phyloP scores from a whole-genome alignment of 495 filamentous ascomycete genomes.

The Penicillium mononematosum region DNA sequence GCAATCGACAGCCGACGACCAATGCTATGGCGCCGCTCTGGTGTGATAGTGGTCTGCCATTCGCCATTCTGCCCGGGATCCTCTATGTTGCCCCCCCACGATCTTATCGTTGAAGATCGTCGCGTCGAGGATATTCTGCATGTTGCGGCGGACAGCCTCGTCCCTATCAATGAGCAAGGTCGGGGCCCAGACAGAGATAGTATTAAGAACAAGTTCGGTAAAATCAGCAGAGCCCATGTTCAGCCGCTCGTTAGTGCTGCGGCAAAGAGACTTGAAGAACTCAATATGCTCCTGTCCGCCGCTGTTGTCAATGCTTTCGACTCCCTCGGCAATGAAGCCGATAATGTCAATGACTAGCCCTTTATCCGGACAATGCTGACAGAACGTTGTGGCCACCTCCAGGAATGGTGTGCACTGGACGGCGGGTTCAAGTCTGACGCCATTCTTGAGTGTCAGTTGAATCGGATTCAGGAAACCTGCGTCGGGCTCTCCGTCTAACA shows the following conservation, averaged over 20 bases:
- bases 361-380: conserved; percentile 40
- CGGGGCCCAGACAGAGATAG: conserved; percentile 64
- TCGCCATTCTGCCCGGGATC: conserved; percentile 15
- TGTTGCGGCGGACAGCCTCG: conserved; percentile 48
- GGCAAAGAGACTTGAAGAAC: conserved; percentile 53
- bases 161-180: conserved; percentile 65
- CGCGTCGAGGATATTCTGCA: conserved; percentile 55
- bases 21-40: conserved; percentile 22
- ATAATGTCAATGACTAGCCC: conserved; percentile 45
- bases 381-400: conserved; percentile 50
- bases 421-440: conserved; percentile 57
- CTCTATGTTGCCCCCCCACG: conserved; percentile 3
- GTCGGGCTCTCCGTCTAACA: conserved; percentile 49
- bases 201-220: conserved; percentile 47
- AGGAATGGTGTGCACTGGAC: conserved; percentile 54
- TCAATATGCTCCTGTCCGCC: conserved; percentile 59
- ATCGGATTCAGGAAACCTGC: conserved; percentile 41
- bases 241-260: conserved; percentile 41
- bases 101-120: conserved; percentile 49
- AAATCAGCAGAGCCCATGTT: conserved; percentile 38
- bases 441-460: conserved; percentile 48
- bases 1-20: conserved; percentile 37
- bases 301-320: conserved; percentile 54
- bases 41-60: conserved; percentile 11
- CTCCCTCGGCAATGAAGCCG: conserved; percentile 50